Conservation (phyloP, 805 yeast species). For the Lipomyces orientalis region DNA sequence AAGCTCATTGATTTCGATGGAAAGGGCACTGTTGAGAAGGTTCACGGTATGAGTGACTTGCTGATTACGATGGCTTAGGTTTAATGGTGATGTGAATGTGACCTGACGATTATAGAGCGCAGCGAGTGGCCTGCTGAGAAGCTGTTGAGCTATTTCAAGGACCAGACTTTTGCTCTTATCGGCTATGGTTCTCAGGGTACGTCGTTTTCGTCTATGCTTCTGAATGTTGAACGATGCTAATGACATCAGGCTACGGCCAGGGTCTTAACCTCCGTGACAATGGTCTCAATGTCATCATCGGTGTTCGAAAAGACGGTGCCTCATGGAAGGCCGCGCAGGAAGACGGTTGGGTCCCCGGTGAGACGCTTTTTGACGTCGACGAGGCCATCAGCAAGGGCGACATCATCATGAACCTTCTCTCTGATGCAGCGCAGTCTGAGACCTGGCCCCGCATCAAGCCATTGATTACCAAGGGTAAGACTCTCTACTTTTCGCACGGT, state of each 20-base stretch:
- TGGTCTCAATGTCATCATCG: conserved; percentile 95
- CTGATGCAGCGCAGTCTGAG: conserved; percentile 99
- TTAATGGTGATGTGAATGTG: background rate
- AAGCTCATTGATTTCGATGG: conserved; percentile 91
- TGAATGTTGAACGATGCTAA: background rate
- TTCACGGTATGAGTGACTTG: conserved; percentile 59
- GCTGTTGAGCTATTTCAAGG: conserved; percentile 93
- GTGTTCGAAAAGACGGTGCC: conserved; percentile 98
- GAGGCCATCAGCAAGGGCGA: conserved; percentile 95
- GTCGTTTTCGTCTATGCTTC: background rate
- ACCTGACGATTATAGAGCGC: conserved; percentile 56
- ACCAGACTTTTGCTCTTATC: conserved; percentile 95
- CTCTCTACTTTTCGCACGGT: conserved; percentile 98
- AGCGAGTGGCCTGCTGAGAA: conserved; percentile 99
- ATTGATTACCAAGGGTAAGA: conserved; percentile 92
- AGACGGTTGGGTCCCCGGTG: conserved; percentile 99
- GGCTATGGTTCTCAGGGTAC: conserved; percentile 99
- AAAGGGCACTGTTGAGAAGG: conserved; percentile 85
- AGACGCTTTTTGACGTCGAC: conserved; percentile 91
- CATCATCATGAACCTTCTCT: conserved; percentile 93
- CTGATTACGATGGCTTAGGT: too few relatives aligned
- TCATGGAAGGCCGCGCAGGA: conserved; percentile 99
- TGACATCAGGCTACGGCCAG: conserved; percentile 74
- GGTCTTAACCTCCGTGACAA: conserved; percentile 99
- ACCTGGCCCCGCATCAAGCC: conserved; percentile 92